Percentiles rank a stretch among this genome's conserved stretches.
Evolutionary conservation across 2,329 filamentous ascomycete genomes (phyloP).

Genomic region (Ophiostoma piceae): DNA sequence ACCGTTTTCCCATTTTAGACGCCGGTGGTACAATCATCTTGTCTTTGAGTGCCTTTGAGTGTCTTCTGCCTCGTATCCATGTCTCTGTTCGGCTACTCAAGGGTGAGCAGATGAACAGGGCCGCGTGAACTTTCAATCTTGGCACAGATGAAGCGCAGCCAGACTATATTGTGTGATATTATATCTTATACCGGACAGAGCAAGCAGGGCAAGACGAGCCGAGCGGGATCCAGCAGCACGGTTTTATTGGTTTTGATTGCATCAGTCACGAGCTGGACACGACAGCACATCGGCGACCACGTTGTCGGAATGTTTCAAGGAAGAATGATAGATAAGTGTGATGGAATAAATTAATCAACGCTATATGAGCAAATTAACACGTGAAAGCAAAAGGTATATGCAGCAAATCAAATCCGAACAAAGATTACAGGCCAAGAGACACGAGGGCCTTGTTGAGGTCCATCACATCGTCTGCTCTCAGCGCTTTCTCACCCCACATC

Average conservation of each 20-base stretch:
- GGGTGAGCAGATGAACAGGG: background rate
- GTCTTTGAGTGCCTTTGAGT: background rate
- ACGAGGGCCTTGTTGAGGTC: conserved; percentile 47
- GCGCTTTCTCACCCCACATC: conserved; percentile 47
- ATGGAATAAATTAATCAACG: background rate
- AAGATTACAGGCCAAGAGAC: conserved; percentile 33
- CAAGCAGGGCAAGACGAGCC: background rate
- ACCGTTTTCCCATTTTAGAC: background rate
- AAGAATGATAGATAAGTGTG: background rate
- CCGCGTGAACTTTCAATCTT: background rate
- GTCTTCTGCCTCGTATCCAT: background rate
- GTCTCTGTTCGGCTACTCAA: conserved; percentile 5
- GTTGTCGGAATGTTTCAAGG: background rate
- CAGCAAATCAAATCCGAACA: background rate
- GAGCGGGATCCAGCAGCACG: background rate
- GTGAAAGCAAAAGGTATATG: conserved; percentile 7
- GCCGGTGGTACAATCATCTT: background rate
- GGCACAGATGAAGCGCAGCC: background rate
- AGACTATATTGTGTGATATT: background rate
- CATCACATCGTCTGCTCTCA: conserved; percentile 47
- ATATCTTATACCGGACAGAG: background rate
- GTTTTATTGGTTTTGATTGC: background rate
- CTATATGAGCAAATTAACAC: background rate
- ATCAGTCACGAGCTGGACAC: background rate
- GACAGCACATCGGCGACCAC: background rate